Percentiles rank a stretch among this genome's conserved stretches.
phyloP scores from a whole-genome alignment of 2,329 filamentous ascomycete genomes.

The Cercospora sojina region DNA sequence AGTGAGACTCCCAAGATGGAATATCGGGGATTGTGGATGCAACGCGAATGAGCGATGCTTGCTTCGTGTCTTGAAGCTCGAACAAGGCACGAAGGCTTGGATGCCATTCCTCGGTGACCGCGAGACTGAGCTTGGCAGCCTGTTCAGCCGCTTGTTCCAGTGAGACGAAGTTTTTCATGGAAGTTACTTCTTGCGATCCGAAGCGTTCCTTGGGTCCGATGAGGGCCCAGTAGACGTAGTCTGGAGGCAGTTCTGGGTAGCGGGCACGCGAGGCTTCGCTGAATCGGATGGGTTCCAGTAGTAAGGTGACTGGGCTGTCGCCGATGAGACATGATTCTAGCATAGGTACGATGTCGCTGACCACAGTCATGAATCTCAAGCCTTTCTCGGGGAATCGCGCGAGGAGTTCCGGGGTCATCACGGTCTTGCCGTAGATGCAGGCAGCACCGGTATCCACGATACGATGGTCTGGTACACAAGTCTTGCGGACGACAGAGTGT shows the following conservation, averaged over 20 bases:
- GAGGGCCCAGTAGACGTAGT: conserved; percentile 30
- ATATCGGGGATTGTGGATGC: conserved; percentile 38
- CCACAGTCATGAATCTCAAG: conserved; percentile 26
- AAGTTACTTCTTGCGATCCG: conserved; percentile 7
- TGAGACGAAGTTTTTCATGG: conserved; percentile 6
- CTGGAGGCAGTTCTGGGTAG: conserved; percentile 19
- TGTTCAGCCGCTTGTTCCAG: conserved; percentile 10
- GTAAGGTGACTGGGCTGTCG: conserved; percentile 25
- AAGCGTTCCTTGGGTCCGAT: conserved; percentile 28
- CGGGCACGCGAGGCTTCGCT: conserved; percentile 18
- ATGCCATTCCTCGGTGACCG: conserved; percentile 28
- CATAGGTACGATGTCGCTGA: conserved; percentile 21
- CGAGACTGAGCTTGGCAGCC: conserved; percentile 22
- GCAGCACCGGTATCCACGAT: conserved; percentile 25
- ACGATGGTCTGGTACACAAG: conserved; percentile 23
- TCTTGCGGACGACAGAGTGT: conserved; percentile 27
- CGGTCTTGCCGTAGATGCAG: conserved; percentile 32
- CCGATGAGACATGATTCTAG: conserved; percentile 28
- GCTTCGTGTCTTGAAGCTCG: conserved; percentile 26
- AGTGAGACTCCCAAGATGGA: conserved; percentile 36
- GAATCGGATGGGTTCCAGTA: conserved; percentile 28
- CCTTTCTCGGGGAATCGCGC: conserved; percentile 22
- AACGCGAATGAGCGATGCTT: conserved; percentile 39
- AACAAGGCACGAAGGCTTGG: conserved; percentile 24
- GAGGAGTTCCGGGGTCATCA: conserved; percentile 23